A percentile compares a stretch with the other conserved stretches of the same genome.
Evolutionary conservation across 2,329 filamentous ascomycete genomes (phyloP).

Genomic region (Westerdykella ornata): DNA sequence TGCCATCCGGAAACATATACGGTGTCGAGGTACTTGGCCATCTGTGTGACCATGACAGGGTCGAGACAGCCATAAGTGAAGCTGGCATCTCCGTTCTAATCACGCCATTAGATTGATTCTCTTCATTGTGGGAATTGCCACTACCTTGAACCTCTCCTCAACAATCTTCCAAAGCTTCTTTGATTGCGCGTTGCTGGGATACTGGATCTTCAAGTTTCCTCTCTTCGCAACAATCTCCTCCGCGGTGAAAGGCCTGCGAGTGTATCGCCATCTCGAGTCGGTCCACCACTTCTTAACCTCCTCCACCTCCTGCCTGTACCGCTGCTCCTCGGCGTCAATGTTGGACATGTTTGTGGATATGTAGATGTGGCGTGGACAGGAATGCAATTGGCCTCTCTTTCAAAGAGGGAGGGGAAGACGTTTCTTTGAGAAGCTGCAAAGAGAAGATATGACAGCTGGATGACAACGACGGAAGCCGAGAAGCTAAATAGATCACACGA

Average conservation of each 20-base stretch:
- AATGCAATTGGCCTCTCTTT: too few species aligned
- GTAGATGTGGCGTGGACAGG: neutral
- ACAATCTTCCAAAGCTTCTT: constrained; percentile 95
- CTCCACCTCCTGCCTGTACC: constrained; percentile 75
- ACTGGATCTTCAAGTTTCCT: constrained; percentile 82
- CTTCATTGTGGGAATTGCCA: constrained; percentile 12
- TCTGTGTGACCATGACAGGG: constrained; percentile 97
- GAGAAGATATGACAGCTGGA: constrained; percentile 13
- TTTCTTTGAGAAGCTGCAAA: too few species aligned
- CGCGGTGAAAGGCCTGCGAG: constrained; percentile 85
- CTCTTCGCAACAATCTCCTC: constrained; percentile 97
- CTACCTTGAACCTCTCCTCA: constrained; percentile 76
- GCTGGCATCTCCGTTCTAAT: constrained; percentile 71
- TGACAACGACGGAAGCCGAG: constrained; percentile 22
- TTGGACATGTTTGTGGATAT: constrained; percentile 22
- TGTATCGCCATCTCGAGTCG: constrained; percentile 85
- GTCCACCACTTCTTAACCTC: constrained; percentile 92
- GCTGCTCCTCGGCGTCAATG: constrained; percentile 60
- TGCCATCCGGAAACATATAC: constrained; percentile 99
- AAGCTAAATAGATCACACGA: constrained; percentile 6
- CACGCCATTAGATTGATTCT: constrained; percentile 5
- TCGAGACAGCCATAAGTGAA: constrained; percentile 97
- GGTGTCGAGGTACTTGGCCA: constrained; percentile 98
- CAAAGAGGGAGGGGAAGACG: too few species aligned
- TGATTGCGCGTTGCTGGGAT: constrained; percentile 78